A percentile compares a stretch with the other conserved stretches of the same genome.
These are phyloP conservation scores for Brassica incana DNA, from an alignment of 345 rosid species.

Conservation along the genomic window DNA sequence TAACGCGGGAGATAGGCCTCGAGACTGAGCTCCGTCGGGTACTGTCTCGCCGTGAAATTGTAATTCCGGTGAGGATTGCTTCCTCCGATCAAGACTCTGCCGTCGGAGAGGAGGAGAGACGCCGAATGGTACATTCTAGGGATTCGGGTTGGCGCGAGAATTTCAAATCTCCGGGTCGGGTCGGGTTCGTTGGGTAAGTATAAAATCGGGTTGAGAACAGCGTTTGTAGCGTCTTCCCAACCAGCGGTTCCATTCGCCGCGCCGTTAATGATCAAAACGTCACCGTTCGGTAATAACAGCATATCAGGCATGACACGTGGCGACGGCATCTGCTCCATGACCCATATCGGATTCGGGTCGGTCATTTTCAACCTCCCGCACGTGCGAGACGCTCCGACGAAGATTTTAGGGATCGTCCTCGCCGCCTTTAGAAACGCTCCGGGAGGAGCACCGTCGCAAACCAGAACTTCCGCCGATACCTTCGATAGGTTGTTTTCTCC, in stretches of 20 bases:
- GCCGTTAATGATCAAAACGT: conserved; percentile 66
- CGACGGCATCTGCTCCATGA: conserved; percentile 76
- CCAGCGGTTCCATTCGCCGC: conserved; percentile 82
- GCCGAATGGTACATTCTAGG: conserved; percentile 86
- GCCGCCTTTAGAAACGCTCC: conserved; percentile 54
- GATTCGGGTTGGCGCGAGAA: conserved; percentile 48
- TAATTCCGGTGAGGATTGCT: conserved; percentile 77
- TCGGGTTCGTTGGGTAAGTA: conserved; percentile 51
- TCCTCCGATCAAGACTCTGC: conserved; percentile 79
- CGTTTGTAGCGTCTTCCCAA: conserved; percentile 68
- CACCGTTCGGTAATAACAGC: conserved; percentile 63
- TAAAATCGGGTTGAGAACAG: conserved; percentile 66
- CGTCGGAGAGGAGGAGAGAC: conserved; percentile 67
- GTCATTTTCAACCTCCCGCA: conserved; percentile 70
- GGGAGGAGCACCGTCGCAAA: conserved; percentile 74
- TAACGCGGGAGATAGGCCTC: conserved; percentile 77
- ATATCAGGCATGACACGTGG: conserved; percentile 79
- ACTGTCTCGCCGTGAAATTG: conserved; percentile 62
- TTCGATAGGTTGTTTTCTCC: conserved; percentile 5
- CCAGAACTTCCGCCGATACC: conserved; percentile 62
- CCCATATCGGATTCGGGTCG: conserved; percentile 65
- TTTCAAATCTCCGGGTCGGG: conserved; percentile 52
- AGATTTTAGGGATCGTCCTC: conserved; percentile 34
- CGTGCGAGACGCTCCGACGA: conserved; percentile 58
- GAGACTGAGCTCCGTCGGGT: conserved; percentile 76